Evolutionary conservation across 805 yeast genomes (phyloP).

Genomic region (Pichia manshurica): DNA sequence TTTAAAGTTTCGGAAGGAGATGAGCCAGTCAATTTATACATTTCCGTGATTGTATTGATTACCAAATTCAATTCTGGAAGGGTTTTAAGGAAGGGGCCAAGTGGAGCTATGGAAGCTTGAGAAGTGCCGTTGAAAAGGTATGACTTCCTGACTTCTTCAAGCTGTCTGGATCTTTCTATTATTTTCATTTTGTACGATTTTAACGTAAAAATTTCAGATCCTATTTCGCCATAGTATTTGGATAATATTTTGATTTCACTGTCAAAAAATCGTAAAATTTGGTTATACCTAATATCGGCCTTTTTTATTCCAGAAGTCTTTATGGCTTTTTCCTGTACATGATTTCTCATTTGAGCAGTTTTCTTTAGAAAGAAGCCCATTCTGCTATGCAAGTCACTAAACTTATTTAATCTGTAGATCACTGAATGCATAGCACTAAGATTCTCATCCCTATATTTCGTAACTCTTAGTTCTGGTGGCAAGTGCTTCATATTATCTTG

Average conservation of each 20-base stretch:
- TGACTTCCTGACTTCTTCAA: constrained; percentile 8
- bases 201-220: constrained; percentile 4
- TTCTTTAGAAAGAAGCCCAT: constrained; percentile 5
- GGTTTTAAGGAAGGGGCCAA: background rate
- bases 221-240: constrained; percentile 7
- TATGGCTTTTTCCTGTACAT: constrained; percentile 6
- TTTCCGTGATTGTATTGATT: constrained; percentile 8
- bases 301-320: constrained; percentile 3
- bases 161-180: background rate
- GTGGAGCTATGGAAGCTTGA: background rate
- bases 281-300: constrained; percentile 12
- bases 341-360: background rate
- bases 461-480: constrained; percentile 3
- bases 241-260: constrained; percentile 2
- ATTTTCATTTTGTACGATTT: constrained; percentile 4
- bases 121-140: background rate
- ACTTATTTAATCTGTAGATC: constrained; percentile 9
- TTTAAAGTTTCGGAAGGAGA: background rate
- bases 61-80: constrained; percentile 9
- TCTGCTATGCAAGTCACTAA: constrained; percentile 6
- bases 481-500: constrained; percentile 5
- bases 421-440: constrained; percentile 9
- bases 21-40: constrained; percentile 9
- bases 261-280: constrained; percentile 10
- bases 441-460: constrained; percentile 7